Percentiles rank a stretch among this genome's conserved stretches.
Conservation (phyloP, 805 yeast species). For the Candida arabinofermentans region DNA sequence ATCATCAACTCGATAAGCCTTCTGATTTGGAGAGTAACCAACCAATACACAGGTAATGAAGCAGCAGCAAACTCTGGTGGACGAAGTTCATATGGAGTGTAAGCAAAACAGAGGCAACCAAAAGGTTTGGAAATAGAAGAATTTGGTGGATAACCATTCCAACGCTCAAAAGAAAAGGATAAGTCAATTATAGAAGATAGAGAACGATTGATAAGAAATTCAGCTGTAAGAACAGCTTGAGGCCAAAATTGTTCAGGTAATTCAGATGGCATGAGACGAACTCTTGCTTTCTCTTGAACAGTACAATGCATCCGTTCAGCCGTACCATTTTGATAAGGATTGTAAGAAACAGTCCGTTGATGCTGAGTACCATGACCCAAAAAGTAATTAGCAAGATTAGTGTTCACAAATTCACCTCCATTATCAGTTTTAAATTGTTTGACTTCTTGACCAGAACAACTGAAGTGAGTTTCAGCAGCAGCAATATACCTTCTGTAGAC, state of each 20-base stretch:
- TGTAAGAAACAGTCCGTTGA: too few species aligned
- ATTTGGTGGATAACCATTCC: not conserved
- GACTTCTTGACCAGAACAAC: too few species aligned
- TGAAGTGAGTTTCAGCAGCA: too few species aligned
- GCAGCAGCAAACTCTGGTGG: not conserved
- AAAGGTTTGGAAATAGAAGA: not conserved
- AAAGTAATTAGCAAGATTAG: too few species aligned
- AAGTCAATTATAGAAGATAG: not conserved
- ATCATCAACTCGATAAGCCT: slow-evolving; percentile 2
- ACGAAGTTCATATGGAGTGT: not conserved
- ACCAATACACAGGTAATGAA: not conserved
- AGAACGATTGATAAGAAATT: not conserved
- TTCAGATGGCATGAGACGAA: not conserved
- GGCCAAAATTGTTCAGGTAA: not conserved
- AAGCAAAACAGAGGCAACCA: slow-evolving; percentile 1
- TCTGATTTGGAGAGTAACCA: slow-evolving; percentile 1
- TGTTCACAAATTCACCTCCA: too few species aligned
- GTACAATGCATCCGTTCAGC: not conserved
- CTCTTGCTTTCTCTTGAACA: not conserved
- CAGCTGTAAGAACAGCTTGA: not conserved
- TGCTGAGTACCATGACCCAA: too few species aligned
- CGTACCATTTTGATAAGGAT: too few species aligned
- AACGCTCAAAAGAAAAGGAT: not conserved
- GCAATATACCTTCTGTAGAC: too few species aligned
- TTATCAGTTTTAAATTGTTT: too few species aligned